Base-by-base conservation (phyloP, 108 stramenopile genomes). In the Nannochloropsis gaditana region DNA sequence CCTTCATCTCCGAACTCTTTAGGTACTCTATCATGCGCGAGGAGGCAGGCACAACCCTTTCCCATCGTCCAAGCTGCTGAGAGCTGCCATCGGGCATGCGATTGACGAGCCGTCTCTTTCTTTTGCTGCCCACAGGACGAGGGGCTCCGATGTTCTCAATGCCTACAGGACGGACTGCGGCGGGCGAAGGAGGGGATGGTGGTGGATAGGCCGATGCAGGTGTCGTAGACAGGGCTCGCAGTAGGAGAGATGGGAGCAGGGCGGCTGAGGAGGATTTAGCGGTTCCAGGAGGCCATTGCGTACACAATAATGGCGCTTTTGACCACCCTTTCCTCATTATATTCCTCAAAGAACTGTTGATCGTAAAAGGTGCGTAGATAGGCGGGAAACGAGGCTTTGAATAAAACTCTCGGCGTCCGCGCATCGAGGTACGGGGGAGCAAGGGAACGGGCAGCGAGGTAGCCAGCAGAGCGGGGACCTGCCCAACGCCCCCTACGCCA, bases 1-100 rank as follows among this genome's bases (percentile, higher is more conserved):
- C 59, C n/a, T 4, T n/a, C 15, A n/a, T n/a, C 5, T 15, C 15
- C 2, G 59, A n/a, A n/a, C 5, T 73, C n/a, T n/a, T n/a, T n/a
- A 73, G 59, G n/a, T 73, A 73, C 59, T 73, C 59, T n/a, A 73
- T 73, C 59, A 73, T 73, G 59, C 59, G 59, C 59, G 59, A 73
- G 19, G 59, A 73, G n/a, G 59, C 59, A n/a, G 59, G 59, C 59
- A 73, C 59, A n/a, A 73, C 59, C 59, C 59, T 15, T n/a, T 73
- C 59, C 59, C 59, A 73, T 15, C 59, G 59, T n/a, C 59, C 59
- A n/a, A 73, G 59, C 59, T n/a, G 59, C 15, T 73, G 3, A 4
- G 59, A 4, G 59, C 59, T 73, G 15, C 19, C 59, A 3, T 4
- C n/a, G 3, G 59, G 19, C 59, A 73, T 73, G 59, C n/a, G 19